Evolutionary conservation across 768 basidiomycete genomes (phyloP).

Genomic region (Boletellus emodensis): DNA sequence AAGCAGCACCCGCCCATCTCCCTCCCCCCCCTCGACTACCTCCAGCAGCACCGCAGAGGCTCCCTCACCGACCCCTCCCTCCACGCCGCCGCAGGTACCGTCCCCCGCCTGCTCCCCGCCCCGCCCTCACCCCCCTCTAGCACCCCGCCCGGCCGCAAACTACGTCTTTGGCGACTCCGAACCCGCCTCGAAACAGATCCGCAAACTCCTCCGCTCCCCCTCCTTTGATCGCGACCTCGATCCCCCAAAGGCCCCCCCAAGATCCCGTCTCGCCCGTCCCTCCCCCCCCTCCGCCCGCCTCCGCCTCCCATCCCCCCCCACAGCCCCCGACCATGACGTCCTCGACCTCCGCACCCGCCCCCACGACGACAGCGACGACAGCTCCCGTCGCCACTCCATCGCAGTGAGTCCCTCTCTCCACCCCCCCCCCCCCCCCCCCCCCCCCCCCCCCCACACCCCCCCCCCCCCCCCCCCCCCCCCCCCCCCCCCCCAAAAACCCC

Average conservation of each 20-base stretch:
- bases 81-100: slow-evolving; percentile 43
- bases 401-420: slow-evolving; percentile 42
- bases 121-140: slow-evolving; percentile 31
- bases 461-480: no score
- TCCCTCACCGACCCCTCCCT: slow-evolving; percentile 82
- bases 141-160: slow-evolving; percentile 59
- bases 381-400: slow-evolving; percentile 69
- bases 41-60: slow-evolving; percentile 77
- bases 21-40: slow-evolving; percentile 71
- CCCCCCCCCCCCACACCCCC: no score
- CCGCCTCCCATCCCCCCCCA: no score
- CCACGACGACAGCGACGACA: slow-evolving; percentile 56
- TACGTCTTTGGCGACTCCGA: slow-evolving; percentile 62
- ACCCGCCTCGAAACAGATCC: slow-evolving; percentile 33
- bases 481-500: no score
- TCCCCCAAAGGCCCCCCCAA: slow-evolving; percentile 20
- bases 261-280: neutral
- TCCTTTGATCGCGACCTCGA: slow-evolving; percentile 41
- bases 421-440: neutral
- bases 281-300: no score
- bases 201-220: slow-evolving; percentile 58
- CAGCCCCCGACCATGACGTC: no score
- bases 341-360: slow-evolving; percentile 26
- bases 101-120: neutral
- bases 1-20: slow-evolving; percentile 44